Evolutionary conservation across 805 yeast species (phyloP), one percentile per base, ranked within the genome.

Genomic region (Teunomyces lycoperdinae): DNA sequence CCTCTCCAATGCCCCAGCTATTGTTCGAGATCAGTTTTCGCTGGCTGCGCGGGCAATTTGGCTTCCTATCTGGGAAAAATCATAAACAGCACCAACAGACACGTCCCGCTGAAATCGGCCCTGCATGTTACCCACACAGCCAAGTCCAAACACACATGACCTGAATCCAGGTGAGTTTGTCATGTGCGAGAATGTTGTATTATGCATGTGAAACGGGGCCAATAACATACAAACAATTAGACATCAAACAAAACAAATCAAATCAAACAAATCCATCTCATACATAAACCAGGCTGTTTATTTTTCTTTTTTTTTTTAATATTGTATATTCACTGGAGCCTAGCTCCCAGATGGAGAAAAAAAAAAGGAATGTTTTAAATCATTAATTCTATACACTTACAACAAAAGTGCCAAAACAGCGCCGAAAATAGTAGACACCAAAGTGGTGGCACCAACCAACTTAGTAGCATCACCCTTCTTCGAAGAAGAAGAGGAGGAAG

Each of bases 341-440:
- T 32, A 9, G 34, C 34, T 32, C 34, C 13, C 17, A 32, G 16
- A 32, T 20, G 24, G 24, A 20, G 24, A 20, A 20, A 20, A 20
- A 9, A 32, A 32, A 16, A 32, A 13, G 34, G 39, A 1, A 17
- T 34, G 9, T 34, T 14, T 36, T 36, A 10, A 24, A 36, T 36
- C 26, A 36, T 26, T 38, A 24, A n/a, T 30, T 38, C 41, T 38
- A 38, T 38, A 17, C 27, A 38, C 41, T 31, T 38, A 38, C 41
- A 38, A 38, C 41, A 38, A 53, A 30, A 63, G 45, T 29, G 73
- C 62, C 47, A 66, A 48, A 20, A 55, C 55, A 26, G 64, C 60
- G 27, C 66, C 66, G n/a, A 67, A 17, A 36, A 58, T 47, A 35
- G 63, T 51, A 35, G 67, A 52, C 39, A 63, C 39, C 9, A 62